Percentiles rank a stretch among this genome's conserved stretches.
Conservation (phyloP, 345 rosid genomes). For the Ceriops decandra region DNA sequence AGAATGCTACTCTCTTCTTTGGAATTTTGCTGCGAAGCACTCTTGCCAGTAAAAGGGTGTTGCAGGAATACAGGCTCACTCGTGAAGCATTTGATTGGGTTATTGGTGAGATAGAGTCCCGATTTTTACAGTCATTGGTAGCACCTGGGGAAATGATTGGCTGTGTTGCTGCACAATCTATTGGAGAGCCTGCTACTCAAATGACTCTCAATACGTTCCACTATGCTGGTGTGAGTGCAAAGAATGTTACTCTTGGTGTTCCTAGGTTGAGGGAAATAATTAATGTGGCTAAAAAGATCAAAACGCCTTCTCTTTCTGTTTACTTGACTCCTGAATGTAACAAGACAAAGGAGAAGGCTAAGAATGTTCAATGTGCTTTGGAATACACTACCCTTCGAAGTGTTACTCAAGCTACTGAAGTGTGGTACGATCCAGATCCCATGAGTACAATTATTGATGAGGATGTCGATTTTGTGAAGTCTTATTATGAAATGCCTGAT, state of each 20-base stretch:
- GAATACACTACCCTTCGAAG: conserved; percentile 96
- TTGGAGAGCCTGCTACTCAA: conserved; percentile 99
- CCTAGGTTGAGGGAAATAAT: conserved; percentile 95
- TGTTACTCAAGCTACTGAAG: conserved; percentile 94
- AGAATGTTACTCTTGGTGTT: conserved; percentile 97
- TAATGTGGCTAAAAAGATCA: conserved; percentile 89
- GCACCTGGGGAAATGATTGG: conserved; percentile 99
- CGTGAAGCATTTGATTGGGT: conserved; percentile 99
- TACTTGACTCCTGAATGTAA: conserved; percentile 67
- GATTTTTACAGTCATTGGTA: conserved; percentile 83
- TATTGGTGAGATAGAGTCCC: conserved; percentile 90
- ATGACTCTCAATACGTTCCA: conserved; percentile 98
- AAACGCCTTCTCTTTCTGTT: conserved; percentile 92
- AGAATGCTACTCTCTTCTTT: conserved; percentile 96
- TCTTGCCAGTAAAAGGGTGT: conserved; percentile 93
- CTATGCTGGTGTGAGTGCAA: conserved; percentile 99
- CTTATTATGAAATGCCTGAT: conserved; percentile 98
- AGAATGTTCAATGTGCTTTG: conserved; percentile 91
- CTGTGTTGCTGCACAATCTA: conserved; percentile 98
- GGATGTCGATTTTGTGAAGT: conserved; percentile 87
- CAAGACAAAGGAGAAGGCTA: conserved; percentile 86
- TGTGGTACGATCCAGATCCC: conserved; percentile 98
- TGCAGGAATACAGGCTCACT: conserved; percentile 90
- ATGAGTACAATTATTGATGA: conserved; percentile 86
- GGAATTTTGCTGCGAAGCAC: conserved; percentile 93